Percentiles rank a stretch among this genome's conserved stretches.
These are phyloP conservation scores for Vickermania ingenoplastis DNA, from an alignment of 208 protist species.

Conservation along the genomic window DNA sequence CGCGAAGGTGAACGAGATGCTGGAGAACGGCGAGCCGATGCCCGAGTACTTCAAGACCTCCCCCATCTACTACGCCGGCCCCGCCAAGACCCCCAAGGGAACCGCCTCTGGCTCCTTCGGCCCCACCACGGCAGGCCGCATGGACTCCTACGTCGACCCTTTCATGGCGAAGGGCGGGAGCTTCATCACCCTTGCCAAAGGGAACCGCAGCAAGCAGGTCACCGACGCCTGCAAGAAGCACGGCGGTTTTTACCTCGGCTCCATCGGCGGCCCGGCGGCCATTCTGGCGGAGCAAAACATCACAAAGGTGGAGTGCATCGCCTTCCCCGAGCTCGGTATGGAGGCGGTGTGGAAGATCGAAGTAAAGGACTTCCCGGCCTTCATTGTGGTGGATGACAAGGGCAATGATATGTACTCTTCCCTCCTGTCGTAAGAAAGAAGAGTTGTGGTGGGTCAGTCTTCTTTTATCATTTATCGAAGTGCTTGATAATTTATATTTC, in stretches of 20 bases:
- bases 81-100: constrained; percentile 94
- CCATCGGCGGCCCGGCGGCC: constrained; percentile 94
- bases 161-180: constrained; percentile 91
- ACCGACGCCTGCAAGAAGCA: constrained; percentile 93
- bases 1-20: constrained; percentile 88
- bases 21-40: constrained; percentile 74
- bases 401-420: constrained; percentile 95
- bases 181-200: constrained; percentile 94
- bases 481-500: constrained; percentile 5
- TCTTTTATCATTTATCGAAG: constrained; percentile 4
- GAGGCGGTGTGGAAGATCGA: constrained; percentile 93
- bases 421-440: constrained; percentile 24
- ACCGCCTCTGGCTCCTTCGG: constrained; percentile 94
- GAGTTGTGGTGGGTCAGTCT: neutral
- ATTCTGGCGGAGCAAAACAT: constrained; percentile 90
- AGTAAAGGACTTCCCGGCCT: constrained; percentile 95
- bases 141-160: constrained; percentile 93
- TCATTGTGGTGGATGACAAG: constrained; percentile 97
- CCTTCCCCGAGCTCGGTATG: constrained; percentile 89
- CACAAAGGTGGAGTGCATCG: constrained; percentile 89
- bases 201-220: constrained; percentile 91
- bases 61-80: constrained; percentile 95
- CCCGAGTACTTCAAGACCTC: constrained; percentile 92
- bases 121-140: constrained; percentile 95
- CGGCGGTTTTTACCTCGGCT: constrained; percentile 96